Evolutionary conservation across 2,329 filamentous ascomycete species (phyloP), one percentile per base, ranked within the genome.

Genomic region (Xenosphaeropsis pyriputrescens): DNA sequence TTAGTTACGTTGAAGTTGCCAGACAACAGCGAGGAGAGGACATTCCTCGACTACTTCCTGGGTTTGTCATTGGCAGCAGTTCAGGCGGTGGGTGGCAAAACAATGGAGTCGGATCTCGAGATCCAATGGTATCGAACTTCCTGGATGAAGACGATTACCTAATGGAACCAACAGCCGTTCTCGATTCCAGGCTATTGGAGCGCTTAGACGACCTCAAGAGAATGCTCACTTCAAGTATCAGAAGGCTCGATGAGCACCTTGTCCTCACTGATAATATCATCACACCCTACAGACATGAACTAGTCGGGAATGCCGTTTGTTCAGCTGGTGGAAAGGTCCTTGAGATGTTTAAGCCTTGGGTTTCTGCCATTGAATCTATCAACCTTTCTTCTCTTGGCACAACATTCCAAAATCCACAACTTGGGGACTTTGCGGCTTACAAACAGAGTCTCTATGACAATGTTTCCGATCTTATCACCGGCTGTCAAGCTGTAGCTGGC

Each of bases 381-480:
- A 86, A 96, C 50, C 69, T 98, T 12, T 80, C 83, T 1, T 74
- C 81, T 1, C 63, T 96, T 2, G 79, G 78, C 31, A 79, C 80
- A 41, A 79, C 72, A 41, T 79, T 88, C 47, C 83, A 89, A 54
- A 89, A 82, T 32, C 85, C 86, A 1, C 84, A 93, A 49, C 63
- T 96, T 22, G 71, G 77, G 35, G 91, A 96, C 48, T 95, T 95
- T 56, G 79, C 78, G 51, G 72, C 79, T 22, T 85, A 93, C 56
- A 96, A 96, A 60, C 91, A 98, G 57, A 83, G 81, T 48, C 67
- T 93, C 14, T 96, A 96, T 58, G 91, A 96, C 57, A 82, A 86
- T 41, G 81, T 94, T 39, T 88, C 86, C 7, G 91, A 96, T 55
- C 70, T 98, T 18, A 63, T 96, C 4, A 62, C 94, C 36, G 77